A percentile compares a stretch with the other conserved stretches of the same genome.
Conservation (phyloP, 805 yeast species). For the Candida yuanshanica region DNA sequence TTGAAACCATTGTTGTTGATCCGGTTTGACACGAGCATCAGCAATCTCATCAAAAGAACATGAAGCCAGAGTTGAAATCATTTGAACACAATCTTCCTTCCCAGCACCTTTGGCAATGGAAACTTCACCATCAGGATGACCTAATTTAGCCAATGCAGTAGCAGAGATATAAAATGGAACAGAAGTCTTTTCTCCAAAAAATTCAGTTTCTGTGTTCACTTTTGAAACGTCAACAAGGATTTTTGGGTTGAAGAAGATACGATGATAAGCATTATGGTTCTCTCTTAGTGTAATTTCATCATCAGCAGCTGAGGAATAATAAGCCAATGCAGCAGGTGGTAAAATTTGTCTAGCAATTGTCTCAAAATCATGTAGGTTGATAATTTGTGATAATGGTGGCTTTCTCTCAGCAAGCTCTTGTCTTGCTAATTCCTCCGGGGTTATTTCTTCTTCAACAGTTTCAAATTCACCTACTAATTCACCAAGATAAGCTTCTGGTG, state of each 20-base stretch:
- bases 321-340: conserved; percentile 83
- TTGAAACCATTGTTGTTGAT: conserved; percentile 85
- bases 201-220: conserved; percentile 62
- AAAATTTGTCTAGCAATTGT: conserved; percentile 74
- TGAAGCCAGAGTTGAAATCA: conserved; percentile 91
- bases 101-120: conserved; percentile 82
- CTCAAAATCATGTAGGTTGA: conserved; percentile 84
- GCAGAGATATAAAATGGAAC: conserved; percentile 90
- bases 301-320: conserved; percentile 87
- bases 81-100: conserved; percentile 66
- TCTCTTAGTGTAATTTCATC: conserved; percentile 89
- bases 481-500: conserved; percentile 59
- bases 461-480: conserved; percentile 34
- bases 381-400: conserved; percentile 67
- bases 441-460: conserved; percentile 29
- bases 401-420: conserved; percentile 38
- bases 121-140: conserved; percentile 90
- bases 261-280: conserved; percentile 83
- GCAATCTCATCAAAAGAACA: conserved; percentile 83
- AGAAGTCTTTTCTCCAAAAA: conserved; percentile 64
- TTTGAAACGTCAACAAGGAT: conserved; percentile 75
- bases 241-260: conserved; percentile 82
- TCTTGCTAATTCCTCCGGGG: conserved; percentile 36
- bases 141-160: conserved; percentile 87
- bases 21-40: conserved; percentile 53